Base-by-base conservation (phyloP, 306 rosid species). In the Malus sylvestris region DNA sequence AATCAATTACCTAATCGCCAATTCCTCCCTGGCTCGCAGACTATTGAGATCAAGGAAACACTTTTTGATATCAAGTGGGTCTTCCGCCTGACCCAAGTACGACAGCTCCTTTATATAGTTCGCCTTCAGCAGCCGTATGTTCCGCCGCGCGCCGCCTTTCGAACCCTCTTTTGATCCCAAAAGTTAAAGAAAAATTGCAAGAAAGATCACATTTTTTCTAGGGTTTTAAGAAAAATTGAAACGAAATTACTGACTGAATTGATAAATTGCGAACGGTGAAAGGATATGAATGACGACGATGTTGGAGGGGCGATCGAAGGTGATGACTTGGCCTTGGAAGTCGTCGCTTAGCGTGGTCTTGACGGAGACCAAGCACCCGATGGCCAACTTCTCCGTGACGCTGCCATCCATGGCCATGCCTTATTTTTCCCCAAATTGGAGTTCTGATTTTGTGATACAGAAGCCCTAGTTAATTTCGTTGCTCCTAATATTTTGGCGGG, bases 301-400 rank as follows among this genome's bases (percentile, higher is more conserved):
- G 89, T 89, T 95, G 68, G 98, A 88, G 76, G 73, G 72, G 70
- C 96, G 96, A 78, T 95, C 98, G 71, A 85, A 95, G 85, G 98
- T 80, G 71, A 95, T 82, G 81, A 95, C 90, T 58, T 95, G 98
- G 49, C 87, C 98, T 73, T 91, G 87, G 45, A 95, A 92, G 72
- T 92, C 93, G 67, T 92, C 99, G 32, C 98, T 92, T 62, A 92
- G 75, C 16, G 93, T 88, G 67, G 99, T 95, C 78, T 88, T 92
- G 85, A 95, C 87, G 77, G 91, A 89, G 29, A 95, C 87, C 73
- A 89, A 42, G 83, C 93, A 88, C 16, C 99, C 99, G 18, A 87
- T 88, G 0, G 88, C 89, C 58, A 95, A 73, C 18, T 92, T 96
- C 82, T 92, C 97, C 1, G 80, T 76, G 84, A 81, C 81, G 79